Evolutionary conservation across 78 protist genomes (phyloP), one percentile per base, ranked within the genome.

Genomic region (Planoprotostelium fungivorum): DNA sequence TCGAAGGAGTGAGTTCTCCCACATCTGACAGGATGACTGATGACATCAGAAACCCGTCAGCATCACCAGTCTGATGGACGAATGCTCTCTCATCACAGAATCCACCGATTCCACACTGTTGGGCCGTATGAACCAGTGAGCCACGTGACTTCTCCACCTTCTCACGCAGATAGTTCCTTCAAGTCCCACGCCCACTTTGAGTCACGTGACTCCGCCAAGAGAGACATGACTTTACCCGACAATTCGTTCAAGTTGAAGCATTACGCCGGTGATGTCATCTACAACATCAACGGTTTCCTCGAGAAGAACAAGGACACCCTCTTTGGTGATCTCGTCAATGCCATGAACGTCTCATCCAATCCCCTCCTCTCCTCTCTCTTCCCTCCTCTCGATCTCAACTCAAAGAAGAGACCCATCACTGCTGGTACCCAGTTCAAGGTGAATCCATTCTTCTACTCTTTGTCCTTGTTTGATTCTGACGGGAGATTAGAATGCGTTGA

Each of bases 261-360:
- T 93, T 98, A 96, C 93, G 99, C 99, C 23, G 99, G 98, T 86
- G 94, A 90, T 38, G 99, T 98, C 34, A 84, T 88, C 28, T 98
- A 98, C 91, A 86, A 51, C 51, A 88, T 91, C n/a, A 38, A 0
- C 28, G 97, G 96, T 35, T 98, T 98, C 95, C 85, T 96, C 35
- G 97, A 91, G 84, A 97, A 96, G 94, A 97, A 97, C 91, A 96
- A 94, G 88, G 99, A 97, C 92, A 23, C 90, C 23, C n/a, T 96
- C 34, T 91, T 87, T 23, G 88, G 86, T n/a, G 96, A 93, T 88
- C 84, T 94, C 38, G 88, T 94, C 0, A 84, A 63, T 10, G 34
- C 84, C 37, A 87, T 91, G 90, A 92, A 94, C 87, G 34, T 36
- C 29, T 35, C 84, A 31, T 29, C 83, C 0, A 91, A 91, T 85